Evolutionary conservation across 352 stramenopile species (phyloP), one percentile per base, ranked within the genome.

Genomic region (Aphanomyces cochlioides): DNA sequence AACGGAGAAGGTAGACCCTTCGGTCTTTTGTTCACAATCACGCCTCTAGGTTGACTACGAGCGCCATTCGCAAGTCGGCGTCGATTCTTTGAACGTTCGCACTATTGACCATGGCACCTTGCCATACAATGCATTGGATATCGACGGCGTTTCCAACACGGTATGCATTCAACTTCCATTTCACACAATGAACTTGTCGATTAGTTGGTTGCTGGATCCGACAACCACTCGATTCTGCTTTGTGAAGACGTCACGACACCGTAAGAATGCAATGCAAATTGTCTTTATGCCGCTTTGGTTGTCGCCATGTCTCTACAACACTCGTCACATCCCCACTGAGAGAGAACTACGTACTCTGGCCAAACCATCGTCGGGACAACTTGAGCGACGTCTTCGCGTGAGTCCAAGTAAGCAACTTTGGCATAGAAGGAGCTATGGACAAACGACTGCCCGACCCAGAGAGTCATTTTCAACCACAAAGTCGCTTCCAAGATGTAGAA

Each of bases 401-500:
- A 72, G 38, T 79, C 67, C 12, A 95, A 36, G 65, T 93, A 95
- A 56, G 90, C 85, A 28, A 93, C 77, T 56, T 94, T 92, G 53
- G 78, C 76, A 75, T 90, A 92, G 57, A 95, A 92, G 15, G 75
- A 74, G 56, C 73, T 72, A 37, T 73, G 77, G 15, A 89, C 77
- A 45, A 90, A 89, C 21, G 86, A 80, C 53, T 87, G 88, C 47
- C 81, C 79, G 48, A 91, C 72, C 2, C 90, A 79, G 47, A 95
- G 48, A 19, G 90, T 74, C 57, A 93, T 69, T 69, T 92, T 92
- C 54, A 94, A 74, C 68, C 83, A 87, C 63, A 92, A 73, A 2
- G 77, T 89, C 15, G 88, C 82, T 67, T 90, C 77, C 12, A 93
- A 76, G 50, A 95, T 75, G 75, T 93, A 95, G 50, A 92, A 89